These are phyloP conservation scores for Dicorynia guianensis DNA, from an alignment of 306 rosid genomes.

Conservation along the genomic window DNA sequence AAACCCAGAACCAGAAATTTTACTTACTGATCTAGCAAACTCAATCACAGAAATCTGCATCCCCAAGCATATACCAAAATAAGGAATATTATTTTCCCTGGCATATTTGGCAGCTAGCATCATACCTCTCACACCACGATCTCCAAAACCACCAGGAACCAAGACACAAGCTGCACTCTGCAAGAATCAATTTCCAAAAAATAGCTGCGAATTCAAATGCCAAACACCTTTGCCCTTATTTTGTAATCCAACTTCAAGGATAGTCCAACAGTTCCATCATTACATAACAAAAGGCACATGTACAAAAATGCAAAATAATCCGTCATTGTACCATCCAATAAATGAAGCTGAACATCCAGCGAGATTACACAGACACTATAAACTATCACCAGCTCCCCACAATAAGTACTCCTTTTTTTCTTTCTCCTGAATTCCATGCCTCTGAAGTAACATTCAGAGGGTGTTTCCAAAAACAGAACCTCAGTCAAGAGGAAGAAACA, in stretches of 20 bases:
- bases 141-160: conserved; percentile 99
- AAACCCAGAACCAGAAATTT: conserved; percentile 38
- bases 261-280: conserved; percentile 20
- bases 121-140: conserved; percentile 97
- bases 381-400: conserved; percentile 6
- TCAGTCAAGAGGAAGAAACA: no score
- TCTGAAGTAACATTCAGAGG: background rate
- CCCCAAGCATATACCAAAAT: conserved; percentile 97
- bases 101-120: conserved; percentile 97
- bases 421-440: no score
- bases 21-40: conserved; percentile 90
- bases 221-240: conserved; percentile 34
- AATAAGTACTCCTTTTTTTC: no score
- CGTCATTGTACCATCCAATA: conserved; percentile 8
- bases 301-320: background rate
- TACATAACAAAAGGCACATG: conserved; percentile 19
- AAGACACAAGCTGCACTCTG: conserved; percentile 92
- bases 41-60: conserved; percentile 98
- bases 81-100: conserved; percentile 93
- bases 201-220: conserved; percentile 33
- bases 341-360: conserved; percentile 25
- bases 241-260: conserved; percentile 30
- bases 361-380: conserved; percentile 11
- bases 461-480: conserved; percentile 21
- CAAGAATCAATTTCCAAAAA: conserved; percentile 39